phyloP scores from a whole-genome alignment of 2,329 filamentous ascomycete species.

The Phialocephala subalpina region DNA sequence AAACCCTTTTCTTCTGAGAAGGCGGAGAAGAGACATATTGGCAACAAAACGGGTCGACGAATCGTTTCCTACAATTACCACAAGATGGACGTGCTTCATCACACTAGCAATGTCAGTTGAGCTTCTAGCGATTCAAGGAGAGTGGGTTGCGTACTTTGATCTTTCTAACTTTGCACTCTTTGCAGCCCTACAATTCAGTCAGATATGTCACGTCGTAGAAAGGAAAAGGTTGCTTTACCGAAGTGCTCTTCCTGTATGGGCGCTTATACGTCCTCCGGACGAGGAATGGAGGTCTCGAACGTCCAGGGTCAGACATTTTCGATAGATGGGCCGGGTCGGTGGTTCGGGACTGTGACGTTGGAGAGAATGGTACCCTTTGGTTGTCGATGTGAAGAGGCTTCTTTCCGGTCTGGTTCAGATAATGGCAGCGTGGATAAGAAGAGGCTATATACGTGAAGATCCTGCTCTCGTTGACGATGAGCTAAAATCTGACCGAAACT shows the following conservation, averaged over 20 bases:
- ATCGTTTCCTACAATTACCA: conserved; percentile 24
- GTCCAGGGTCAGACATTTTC: not conserved
- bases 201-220: not conserved
- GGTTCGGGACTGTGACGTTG: not conserved
- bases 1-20: not conserved
- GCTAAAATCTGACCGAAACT: conserved; percentile 6
- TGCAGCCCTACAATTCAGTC: conserved; percentile 23
- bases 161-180: conserved; percentile 25
- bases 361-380: not conserved
- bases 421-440: not conserved
- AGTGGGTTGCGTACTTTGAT: conserved; percentile 23
- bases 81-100: conserved; percentile 25
- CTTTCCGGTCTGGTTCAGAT: not conserved
- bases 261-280: conserved; percentile 7
- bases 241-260: conserved; percentile 2
- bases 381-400: not conserved
- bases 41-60: conserved; percentile 19
- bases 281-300: not conserved
- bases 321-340: not conserved
- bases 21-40: conserved; percentile 3
- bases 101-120: conserved; percentile 20
- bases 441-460: not conserved
- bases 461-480: not conserved
- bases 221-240: not conserved
- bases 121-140: not conserved